phyloP scores from a whole-genome alignment of 2,329 filamentous ascomycete species.

The Microcyclospora tardicrescens region DNA sequence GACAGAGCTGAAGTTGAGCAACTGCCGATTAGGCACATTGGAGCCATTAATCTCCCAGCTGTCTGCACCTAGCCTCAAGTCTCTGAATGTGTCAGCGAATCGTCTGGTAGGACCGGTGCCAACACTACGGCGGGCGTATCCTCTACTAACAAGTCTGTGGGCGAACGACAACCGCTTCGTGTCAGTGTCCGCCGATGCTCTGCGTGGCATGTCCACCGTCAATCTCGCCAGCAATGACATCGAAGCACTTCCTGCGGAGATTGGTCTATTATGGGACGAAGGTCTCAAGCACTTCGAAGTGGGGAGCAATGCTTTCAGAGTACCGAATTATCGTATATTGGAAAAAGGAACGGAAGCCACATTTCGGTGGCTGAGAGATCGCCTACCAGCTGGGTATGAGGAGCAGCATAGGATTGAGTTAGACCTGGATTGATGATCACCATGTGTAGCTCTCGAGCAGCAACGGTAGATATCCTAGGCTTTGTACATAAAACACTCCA shows the following conservation, averaged over 20 bases:
- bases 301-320: conserved; percentile 72
- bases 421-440: too few species aligned
- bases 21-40: conserved; percentile 61
- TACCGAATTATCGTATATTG: conserved; percentile 71
- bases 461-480: too few species aligned
- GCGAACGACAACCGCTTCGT: conserved; percentile 68
- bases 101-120: conserved; percentile 59
- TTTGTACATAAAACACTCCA: too few species aligned
- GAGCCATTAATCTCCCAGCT: conserved; percentile 53
- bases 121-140: conserved; percentile 52
- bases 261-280: conserved; percentile 62
- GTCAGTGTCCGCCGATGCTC: conserved; percentile 52
- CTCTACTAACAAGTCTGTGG: conserved; percentile 55
- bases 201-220: conserved; percentile 61
- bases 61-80: conserved; percentile 59
- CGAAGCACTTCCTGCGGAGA: conserved; percentile 60
- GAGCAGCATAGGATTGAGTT: not conserved
- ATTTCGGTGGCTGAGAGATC: conserved; percentile 63
- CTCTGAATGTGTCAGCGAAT: conserved; percentile 72
- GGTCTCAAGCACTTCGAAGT: conserved; percentile 59
- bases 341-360: conserved; percentile 80
- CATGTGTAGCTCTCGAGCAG: too few species aligned
- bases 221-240: conserved; percentile 82
- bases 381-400: conserved; percentile 9
- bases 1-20: conserved; percentile 61